These are phyloP conservation scores for Fonsecaea multimorphosa DNA, from an alignment of 2,329 filamentous ascomycete genomes.

Conservation along the genomic window DNA sequence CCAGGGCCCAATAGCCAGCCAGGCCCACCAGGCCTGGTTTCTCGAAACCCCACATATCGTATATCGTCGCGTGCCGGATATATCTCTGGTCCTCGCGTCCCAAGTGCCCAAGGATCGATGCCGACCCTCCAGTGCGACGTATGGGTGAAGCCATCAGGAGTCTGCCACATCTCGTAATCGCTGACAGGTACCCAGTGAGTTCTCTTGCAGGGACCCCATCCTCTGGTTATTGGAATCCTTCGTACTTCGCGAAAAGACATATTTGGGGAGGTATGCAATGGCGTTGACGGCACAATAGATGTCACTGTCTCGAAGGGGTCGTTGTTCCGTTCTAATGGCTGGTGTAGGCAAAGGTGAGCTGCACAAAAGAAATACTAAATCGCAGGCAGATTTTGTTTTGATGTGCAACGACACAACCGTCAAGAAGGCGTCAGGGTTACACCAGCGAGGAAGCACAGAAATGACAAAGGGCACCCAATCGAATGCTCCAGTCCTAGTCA, in stretches of 20 bases:
- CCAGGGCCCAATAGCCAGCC: conserved; percentile 2
- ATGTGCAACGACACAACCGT: neutral
- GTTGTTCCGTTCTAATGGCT: neutral
- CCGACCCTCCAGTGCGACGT: conserved; percentile 19
- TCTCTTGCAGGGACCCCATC: conserved; percentile 30
- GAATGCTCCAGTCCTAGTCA: neutral
- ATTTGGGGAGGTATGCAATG: neutral
- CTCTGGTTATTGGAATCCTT: conserved; percentile 22
- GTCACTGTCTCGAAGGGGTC: neutral
- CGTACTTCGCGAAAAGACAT: conserved; percentile 18
- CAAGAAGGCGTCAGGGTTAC: conserved; percentile 12
- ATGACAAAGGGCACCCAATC: conserved; percentile 12
- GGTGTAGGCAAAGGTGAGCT: neutral
- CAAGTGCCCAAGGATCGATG: conserved; percentile 23
- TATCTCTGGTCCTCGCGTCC: conserved; percentile 2
- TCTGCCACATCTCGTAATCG: conserved; percentile 21
- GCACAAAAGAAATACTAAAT: conserved; percentile 1
- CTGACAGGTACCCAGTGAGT: conserved; percentile 31
- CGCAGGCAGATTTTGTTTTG: conserved; percentile 14
- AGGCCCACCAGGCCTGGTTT: conserved; percentile 3
- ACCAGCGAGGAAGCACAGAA: conserved; percentile 7
- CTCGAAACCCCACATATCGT: conserved; percentile 16
- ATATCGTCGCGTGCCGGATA: neutral
- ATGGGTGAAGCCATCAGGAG: conserved; percentile 19
- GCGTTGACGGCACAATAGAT: neutral